phyloP scores from a whole-genome alignment of 2,329 filamentous ascomycete species.

The Cyphellophora europaea region DNA sequence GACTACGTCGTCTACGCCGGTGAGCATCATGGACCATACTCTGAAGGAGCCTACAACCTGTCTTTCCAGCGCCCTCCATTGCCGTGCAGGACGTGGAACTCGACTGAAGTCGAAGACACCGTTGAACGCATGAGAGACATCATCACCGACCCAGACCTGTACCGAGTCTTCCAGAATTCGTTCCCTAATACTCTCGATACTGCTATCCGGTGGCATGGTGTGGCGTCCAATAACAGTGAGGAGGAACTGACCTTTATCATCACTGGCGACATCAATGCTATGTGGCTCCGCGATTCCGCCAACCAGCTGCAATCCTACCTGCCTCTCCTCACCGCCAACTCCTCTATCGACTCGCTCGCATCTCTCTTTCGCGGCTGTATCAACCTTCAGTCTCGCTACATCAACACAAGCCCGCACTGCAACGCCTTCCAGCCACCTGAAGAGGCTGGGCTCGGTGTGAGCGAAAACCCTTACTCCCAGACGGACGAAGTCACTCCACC shows the following conservation, averaged over 20 bases:
- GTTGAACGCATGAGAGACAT: conserved; percentile 1
- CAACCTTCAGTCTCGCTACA: conserved; percentile 61
- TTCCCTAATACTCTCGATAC: conserved; percentile 71
- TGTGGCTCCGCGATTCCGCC: conserved; percentile 47
- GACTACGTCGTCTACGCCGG: conserved; percentile 3
- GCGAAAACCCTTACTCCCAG: conserved; percentile 28
- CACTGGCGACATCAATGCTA: conserved; percentile 32
- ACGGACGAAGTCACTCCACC: conserved; percentile 33
- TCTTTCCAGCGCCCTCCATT: conserved; percentile 4
- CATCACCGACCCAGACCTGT: conserved; percentile 43
- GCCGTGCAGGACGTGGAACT: conserved; percentile 2
- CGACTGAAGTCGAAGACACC: conserved; percentile 1
- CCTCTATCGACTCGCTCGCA: conserved; percentile 50
- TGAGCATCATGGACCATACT: conserved; percentile 3
- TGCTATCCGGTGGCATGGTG: conserved; percentile 59
- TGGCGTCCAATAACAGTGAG: conserved; percentile 11
- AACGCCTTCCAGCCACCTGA: conserved; percentile 44
- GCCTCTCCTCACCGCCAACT: conserved; percentile 47
- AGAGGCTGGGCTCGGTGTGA: conserved; percentile 34
- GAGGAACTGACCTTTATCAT: conserved; percentile 18
- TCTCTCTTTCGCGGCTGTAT: conserved; percentile 62
- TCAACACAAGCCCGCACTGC: conserved; percentile 49
- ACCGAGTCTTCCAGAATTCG: conserved; percentile 57
- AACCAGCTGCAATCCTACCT: conserved; percentile 66
- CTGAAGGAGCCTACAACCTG: conserved; percentile 3